Evolutionary conservation across 805 yeast species (phyloP).

Genomic region (Metschnikowia proteae): DNA sequence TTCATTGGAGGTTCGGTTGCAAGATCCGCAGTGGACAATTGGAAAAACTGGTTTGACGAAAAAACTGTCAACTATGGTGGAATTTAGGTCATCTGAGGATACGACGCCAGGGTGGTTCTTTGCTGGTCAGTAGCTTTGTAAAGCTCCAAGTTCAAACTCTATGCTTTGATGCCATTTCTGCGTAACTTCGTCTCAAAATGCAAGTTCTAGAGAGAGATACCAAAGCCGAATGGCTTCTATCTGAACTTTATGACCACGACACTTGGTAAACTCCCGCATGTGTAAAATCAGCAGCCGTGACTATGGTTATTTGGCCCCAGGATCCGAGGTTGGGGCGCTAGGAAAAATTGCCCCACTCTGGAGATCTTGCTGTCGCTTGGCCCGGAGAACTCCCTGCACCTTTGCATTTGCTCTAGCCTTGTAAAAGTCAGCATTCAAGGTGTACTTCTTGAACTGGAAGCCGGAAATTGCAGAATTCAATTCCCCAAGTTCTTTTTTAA

Average conservation of each 20-base stretch:
- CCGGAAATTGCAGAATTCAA: conserved; percentile 21
- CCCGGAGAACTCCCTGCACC: conserved; percentile 30
- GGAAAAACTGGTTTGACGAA: conserved; percentile 81
- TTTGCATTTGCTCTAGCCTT: conserved; percentile 36
- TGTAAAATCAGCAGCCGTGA: neutral
- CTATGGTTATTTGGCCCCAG: neutral
- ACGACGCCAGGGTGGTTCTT: neutral
- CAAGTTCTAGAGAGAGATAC: too few relatives aligned
- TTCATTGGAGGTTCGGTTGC: conserved; percentile 70
- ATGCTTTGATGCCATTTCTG: too few relatives aligned
- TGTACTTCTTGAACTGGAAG: conserved; percentile 36
- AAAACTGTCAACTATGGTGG: conserved; percentile 53
- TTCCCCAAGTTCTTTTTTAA: conserved; percentile 18
- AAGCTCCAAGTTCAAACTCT: too few relatives aligned
- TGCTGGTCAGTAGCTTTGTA: too few relatives aligned
- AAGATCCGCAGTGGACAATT: conserved; percentile 49
- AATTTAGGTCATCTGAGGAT: conserved; percentile 5
- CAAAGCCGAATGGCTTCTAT: too few relatives aligned
- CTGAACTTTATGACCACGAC: too few relatives aligned
- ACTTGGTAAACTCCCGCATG: too few relatives aligned
- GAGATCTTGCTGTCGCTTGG: conserved; percentile 24
- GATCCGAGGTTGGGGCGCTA: conserved; percentile 4
- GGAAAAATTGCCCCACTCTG: conserved; percentile 41
- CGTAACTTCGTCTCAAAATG: too few relatives aligned
- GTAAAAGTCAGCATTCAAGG: conserved; percentile 40